Percentiles rank a stretch among this genome's conserved stretches.
Evolutionary conservation across 805 yeast species (phyloP).

Genomic region (Spathaspora passalidarum): DNA sequence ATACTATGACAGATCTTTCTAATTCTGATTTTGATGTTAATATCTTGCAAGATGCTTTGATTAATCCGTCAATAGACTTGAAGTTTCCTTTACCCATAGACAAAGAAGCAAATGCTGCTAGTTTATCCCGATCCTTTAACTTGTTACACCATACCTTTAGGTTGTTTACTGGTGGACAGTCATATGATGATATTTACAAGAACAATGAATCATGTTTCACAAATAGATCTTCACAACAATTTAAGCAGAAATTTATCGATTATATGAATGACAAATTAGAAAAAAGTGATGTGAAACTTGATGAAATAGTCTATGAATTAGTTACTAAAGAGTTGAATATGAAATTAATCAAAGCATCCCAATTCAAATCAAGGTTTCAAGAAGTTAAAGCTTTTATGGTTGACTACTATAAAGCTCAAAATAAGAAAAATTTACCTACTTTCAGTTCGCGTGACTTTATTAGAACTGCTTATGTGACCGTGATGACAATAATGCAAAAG

Average conservation of each 20-base stretch:
- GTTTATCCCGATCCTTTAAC: conserved; percentile 18
- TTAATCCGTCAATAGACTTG: conserved; percentile 28
- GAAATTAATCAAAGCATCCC: conserved; percentile 32
- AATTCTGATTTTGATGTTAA: conserved; percentile 31
- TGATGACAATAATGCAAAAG: conserved; percentile 27
- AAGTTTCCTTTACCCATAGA: conserved; percentile 40
- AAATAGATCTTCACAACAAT: conserved; percentile 27
- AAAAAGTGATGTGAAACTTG: conserved; percentile 29
- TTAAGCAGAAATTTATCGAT: conserved; percentile 22
- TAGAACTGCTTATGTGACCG: conserved; percentile 36
- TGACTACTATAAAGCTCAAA: conserved; percentile 31
- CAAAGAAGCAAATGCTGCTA: conserved; percentile 28
- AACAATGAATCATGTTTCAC: conserved; percentile 32
- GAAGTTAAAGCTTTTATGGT: conserved; percentile 40
- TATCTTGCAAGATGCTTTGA: conserved; percentile 32
- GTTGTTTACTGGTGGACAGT: conserved; percentile 25
- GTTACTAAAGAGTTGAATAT: conserved; percentile 36
- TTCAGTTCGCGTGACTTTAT: conserved; percentile 24
- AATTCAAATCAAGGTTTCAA: conserved; percentile 28
- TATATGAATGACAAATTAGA: conserved; percentile 34
- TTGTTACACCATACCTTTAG: conserved; percentile 30
- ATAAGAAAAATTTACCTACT: conserved; percentile 34
- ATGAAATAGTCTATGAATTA: conserved; percentile 32
- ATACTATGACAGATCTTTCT: background rate
- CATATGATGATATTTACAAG: conserved; percentile 26